Evolutionary conservation across 257 asterid genomes (phyloP).

Genomic region (Petunia axillaris): DNA sequence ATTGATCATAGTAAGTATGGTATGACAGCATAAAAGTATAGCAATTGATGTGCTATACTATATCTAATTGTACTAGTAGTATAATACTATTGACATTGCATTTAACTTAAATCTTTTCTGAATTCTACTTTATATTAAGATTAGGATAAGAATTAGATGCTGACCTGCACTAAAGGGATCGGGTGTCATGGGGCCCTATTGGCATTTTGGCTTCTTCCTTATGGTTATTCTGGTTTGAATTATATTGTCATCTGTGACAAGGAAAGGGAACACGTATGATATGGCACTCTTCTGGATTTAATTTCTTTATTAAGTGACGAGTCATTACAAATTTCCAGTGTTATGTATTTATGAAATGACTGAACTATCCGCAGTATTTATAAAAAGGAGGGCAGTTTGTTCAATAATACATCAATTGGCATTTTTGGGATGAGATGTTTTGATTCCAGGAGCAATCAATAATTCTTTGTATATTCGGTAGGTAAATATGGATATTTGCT

Average conservation of each 20-base stretch:
- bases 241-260: constrained; percentile 11
- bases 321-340: neutral
- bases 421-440: neutral
- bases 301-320: constrained; percentile 2
- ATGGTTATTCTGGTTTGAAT: constrained; percentile 9
- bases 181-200: constrained; percentile 31
- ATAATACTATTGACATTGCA: no score
- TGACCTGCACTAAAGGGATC: constrained; percentile 47
- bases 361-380: neutral
- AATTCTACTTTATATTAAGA: neutral
- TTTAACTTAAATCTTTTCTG: no score
- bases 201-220: neutral
- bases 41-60: no score
- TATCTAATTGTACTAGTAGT: no score
- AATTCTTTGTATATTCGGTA: neutral
- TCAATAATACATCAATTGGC: neutral
- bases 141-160: constrained; percentile 36
- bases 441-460: neutral
- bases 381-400: neutral
- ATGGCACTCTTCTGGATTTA: constrained; percentile 21
- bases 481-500: no score
- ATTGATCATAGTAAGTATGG: no score
- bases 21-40: no score
- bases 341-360: neutral
- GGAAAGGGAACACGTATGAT: constrained; percentile 9